phyloP scores from a whole-genome alignment of 2,329 filamentous ascomycete genomes.

The Ceratocystis alfenasii region DNA sequence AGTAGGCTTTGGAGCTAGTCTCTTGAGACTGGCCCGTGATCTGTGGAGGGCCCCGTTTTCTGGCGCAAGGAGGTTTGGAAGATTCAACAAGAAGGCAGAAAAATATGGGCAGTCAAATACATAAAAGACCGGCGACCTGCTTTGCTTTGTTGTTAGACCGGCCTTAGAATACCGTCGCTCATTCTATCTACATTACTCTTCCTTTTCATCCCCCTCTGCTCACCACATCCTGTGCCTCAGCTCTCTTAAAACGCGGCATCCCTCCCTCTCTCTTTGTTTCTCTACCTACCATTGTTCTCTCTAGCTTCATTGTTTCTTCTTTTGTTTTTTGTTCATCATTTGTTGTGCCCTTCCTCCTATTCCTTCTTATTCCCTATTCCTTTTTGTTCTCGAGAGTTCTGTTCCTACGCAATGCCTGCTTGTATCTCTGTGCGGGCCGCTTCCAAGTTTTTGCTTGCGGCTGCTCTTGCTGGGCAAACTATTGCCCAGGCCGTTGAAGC shows the following conservation, averaged over 20 bases:
- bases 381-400: background rate
- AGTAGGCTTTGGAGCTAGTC: background rate
- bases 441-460: slow-evolving; percentile 16
- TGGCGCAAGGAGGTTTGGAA: background rate
- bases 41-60: background rate
- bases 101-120: background rate
- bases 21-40: background rate
- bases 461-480: slow-evolving; percentile 13
- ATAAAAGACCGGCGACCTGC: slow-evolving; percentile 6
- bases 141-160: background rate
- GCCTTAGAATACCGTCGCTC: background rate
- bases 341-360: too few species aligned
- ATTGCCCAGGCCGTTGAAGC: slow-evolving; percentile 7
- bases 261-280: background rate
- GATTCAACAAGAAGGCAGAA: background rate
- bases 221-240: background rate
- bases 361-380: background rate
- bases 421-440: slow-evolving; percentile 16
- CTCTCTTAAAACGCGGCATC: background rate
- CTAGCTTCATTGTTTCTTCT: background rate
- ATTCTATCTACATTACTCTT: background rate
- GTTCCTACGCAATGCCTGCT: slow-evolving; percentile 14
- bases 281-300: background rate
- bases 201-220: background rate
- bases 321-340: background rate